Percentiles rank a stretch among this genome's conserved stretches.
These are phyloP conservation scores for Albugo laibachii DNA, from an alignment of 352 stramenopile species.

Conservation along the genomic window DNA sequence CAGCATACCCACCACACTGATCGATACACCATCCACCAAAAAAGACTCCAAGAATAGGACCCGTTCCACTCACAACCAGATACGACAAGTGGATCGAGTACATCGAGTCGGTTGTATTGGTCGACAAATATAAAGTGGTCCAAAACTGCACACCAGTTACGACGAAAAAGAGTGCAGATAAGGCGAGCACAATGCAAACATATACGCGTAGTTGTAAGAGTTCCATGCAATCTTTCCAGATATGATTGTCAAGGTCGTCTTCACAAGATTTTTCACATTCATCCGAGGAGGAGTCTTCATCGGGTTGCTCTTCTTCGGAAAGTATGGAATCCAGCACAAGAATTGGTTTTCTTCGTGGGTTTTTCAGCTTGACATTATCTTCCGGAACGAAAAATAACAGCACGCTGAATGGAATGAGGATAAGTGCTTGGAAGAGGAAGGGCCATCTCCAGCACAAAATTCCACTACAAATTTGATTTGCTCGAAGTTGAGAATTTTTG, in stretches of 20 bases:
- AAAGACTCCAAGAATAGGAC: constrained; percentile 67
- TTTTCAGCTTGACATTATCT: constrained; percentile 39
- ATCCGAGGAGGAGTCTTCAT: constrained; percentile 13
- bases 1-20: constrained; percentile 50
- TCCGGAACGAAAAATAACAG: constrained; percentile 63
- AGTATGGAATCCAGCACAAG: constrained; percentile 29
- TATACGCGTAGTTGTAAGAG: constrained; percentile 45
- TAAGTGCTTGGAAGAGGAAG: constrained; percentile 55
- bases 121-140: constrained; percentile 68
- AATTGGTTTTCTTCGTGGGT: constrained; percentile 30
- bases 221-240: constrained; percentile 3
- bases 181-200: constrained; percentile 53
- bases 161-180: constrained; percentile 70
- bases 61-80: constrained; percentile 50
- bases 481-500: constrained; percentile 1
- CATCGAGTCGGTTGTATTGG: constrained; percentile 53
- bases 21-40: constrained; percentile 74
- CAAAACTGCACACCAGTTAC: constrained; percentile 68
- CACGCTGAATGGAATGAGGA: constrained; percentile 51
- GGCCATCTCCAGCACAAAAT: constrained; percentile 79
- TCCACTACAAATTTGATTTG: constrained; percentile 21
- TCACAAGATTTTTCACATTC: constrained; percentile 1
- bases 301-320: constrained; percentile 17
- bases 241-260: constrained; percentile 2
- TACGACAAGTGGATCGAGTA: constrained; percentile 62